These are phyloP conservation scores for Ormosia semicastrata DNA, from an alignment of 306 rosid species.

Conservation along the genomic window DNA sequence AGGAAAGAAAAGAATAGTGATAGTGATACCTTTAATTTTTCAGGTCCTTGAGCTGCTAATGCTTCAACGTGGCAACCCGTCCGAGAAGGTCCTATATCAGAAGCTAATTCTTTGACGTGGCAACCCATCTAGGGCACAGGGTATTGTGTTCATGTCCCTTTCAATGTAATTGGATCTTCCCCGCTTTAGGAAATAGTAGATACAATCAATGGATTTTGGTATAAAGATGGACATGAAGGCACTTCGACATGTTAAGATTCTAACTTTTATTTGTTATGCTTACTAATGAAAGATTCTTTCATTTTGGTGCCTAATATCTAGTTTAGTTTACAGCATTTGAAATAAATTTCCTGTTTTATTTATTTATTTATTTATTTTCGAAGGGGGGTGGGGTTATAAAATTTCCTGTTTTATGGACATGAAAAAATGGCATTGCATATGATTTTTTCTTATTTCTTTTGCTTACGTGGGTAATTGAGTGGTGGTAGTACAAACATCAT, in stretches of 20 bases:
- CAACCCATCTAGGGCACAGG: constrained; percentile 11
- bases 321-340: not conserved
- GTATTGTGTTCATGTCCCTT: constrained; percentile 32
- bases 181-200: constrained; percentile 8
- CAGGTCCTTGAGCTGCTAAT: constrained; percentile 15
- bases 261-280: not conserved
- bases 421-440: not conserved
- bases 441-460: not conserved
- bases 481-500: not conserved
- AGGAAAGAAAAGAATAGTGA: constrained; percentile 29
- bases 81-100: not conserved
- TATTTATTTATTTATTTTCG: no score
- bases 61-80: constrained; percentile 29
- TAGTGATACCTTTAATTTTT: not conserved
- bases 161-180: constrained; percentile 26
- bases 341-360: not conserved
- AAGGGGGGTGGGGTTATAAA: no score
- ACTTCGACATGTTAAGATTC: constrained; percentile 30
- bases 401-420: not conserved
- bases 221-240: constrained; percentile 16
- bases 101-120: constrained; percentile 35
- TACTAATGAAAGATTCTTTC: not conserved
- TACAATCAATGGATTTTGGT: constrained; percentile 25
- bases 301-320: not conserved
- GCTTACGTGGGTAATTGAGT: not conserved